These are phyloP conservation scores for Claviceps humidiphila DNA, from an alignment of 2,329 filamentous ascomycete species.

Conservation along the genomic window DNA sequence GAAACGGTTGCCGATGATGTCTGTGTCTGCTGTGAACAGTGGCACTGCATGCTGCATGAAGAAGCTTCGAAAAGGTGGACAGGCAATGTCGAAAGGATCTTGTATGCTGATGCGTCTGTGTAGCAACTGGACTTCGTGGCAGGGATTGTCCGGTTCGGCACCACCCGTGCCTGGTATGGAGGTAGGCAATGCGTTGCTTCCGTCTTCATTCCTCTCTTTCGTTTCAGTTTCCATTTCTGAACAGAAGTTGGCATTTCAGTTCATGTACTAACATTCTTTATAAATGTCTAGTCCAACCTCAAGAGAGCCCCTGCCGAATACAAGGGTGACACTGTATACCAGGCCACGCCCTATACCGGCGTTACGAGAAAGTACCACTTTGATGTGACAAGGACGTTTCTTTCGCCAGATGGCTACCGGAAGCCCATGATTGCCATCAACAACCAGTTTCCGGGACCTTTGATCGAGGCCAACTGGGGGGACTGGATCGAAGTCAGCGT, in stretches of 20 bases:
- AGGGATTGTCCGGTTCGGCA: background rate
- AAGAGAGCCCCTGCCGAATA: background rate
- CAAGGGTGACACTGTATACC: background rate
- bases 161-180: background rate
- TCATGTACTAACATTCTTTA: no score
- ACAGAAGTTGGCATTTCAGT: no score
- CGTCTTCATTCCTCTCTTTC: background rate
- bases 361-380: conserved; percentile 2
- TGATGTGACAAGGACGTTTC: background rate
- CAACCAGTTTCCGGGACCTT: conserved; percentile 45
- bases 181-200: background rate
- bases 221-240: background rate
- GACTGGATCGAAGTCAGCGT: conserved; percentile 38
- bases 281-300: background rate
- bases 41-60: background rate
- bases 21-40: background rate
- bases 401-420: background rate
- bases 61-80: background rate
- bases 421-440: conserved; percentile 33
- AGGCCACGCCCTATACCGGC: background rate
- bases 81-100: no score
- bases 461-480: conserved; percentile 40
- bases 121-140: background rate
- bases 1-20: background rate
- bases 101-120: background rate